Evolutionary conservation across 148 eudicot species (phyloP), one percentile per base, ranked within the genome.

Genomic region (Agrostemma githago): DNA sequence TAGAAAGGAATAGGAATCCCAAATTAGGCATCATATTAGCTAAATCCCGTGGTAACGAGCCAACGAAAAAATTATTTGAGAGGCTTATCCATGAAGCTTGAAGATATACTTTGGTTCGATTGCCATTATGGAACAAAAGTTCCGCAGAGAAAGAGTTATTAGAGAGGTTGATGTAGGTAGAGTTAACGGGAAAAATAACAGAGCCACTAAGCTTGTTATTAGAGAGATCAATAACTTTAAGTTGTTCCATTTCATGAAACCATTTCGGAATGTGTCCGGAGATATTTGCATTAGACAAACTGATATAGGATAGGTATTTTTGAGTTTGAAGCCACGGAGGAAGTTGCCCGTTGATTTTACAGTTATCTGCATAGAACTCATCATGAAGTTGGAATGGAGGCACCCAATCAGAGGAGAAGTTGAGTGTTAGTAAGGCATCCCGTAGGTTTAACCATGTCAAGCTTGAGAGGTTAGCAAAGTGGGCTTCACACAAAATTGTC

Each of bases 261-360:
- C 79, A 76, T n/a, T 41, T 54, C 3, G 84, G 76, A 10, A 69
- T 46, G 16, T 43, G n/a, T 8, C 80, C 83, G 10, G 44, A 39
- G 10, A 81, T 62, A 4, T 39, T 53, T 54, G 59, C 40, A 57
- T 60, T 15, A 1, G 72, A 77, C 8, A 81, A 62, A 10, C 62
- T 42, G 8, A 70, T 19, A 0, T 5, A 5, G 5, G 1, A 1
- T 9, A 54, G 60, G 10, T 59, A 2, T 3, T 41, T 62, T 10
- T 77, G 80, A 8, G 73, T 73, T 44, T 72, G 63, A 51, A 81
- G 51, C 83, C 83, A 81, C 17, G 6, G 14, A 61, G 83, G 78
- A 39, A 77, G 14, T 17, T 9, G 74, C 34, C 72, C 21, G 17
- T 66, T 76, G 6, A 76, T 37, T 16, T 66, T 76, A 46, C 79